These are phyloP conservation scores for Pseudisothecium myosuroides DNA, from an alignment of 225 moss, liverwort and hornwort species.

Conservation along the genomic window DNA sequence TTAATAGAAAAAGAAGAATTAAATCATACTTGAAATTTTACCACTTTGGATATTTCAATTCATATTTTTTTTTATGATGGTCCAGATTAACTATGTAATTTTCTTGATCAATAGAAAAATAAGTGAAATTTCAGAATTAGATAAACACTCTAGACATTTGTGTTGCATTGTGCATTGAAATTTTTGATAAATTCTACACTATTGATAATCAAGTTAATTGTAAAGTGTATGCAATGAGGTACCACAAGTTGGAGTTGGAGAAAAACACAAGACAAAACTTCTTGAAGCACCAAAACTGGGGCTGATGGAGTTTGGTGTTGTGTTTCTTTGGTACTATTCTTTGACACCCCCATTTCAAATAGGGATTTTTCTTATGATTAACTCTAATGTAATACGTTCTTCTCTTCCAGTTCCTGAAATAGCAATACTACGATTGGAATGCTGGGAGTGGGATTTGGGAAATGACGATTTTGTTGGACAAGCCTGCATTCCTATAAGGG, in stretches of 20 bases:
- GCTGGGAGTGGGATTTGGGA: slow-evolving; percentile 36
- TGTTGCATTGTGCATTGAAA: not conserved
- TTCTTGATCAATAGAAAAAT: not conserved
- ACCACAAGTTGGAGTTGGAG: rapidly evolving
- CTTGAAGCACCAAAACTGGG: not conserved
- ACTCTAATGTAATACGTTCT: not conserved
- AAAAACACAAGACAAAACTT: not conserved
- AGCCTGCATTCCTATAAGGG: slow-evolving; percentile 14
- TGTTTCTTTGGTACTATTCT: not conserved
- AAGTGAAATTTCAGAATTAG: not conserved
- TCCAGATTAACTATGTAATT: rapidly evolving
- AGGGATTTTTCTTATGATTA: rapidly evolving
- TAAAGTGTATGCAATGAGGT: not conserved
- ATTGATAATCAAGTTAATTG: not conserved
- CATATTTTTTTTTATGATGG: not conserved
- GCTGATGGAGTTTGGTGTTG: not conserved
- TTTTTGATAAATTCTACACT: too few relatives aligned
- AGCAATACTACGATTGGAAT: slow-evolving; percentile 31
- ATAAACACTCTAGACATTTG: not conserved
- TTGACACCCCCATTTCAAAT: rapidly evolving
- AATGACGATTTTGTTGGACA: slow-evolving; percentile 46
- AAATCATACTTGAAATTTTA: not conserved
- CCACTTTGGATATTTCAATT: not conserved
- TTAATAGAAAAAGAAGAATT: too few relatives aligned
- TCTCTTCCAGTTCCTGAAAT: slow-evolving; percentile 13